A percentile compares a stretch with the other conserved stretches of the same genome.
phyloP scores from a whole-genome alignment of 1,284 basidiomycete genomes.

The Waitea zeae region DNA sequence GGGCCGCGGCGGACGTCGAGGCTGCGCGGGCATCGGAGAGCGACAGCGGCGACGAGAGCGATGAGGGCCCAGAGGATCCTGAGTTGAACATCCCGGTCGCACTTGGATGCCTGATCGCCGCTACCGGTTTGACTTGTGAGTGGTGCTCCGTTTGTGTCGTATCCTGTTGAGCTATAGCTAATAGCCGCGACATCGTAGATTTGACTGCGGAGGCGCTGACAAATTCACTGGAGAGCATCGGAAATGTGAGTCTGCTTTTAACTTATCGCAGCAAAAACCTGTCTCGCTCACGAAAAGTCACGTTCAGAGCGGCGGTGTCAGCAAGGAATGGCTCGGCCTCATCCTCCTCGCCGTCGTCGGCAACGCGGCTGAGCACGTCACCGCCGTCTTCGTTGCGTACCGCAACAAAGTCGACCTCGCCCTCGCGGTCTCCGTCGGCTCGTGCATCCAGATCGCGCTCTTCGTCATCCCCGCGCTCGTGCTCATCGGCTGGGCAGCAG shows the following conservation, averaged over 20 bases:
- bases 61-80: conserved; percentile 17
- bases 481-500: conserved; percentile 27
- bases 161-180: no score
- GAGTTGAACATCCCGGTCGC: conserved; percentile 26
- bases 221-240: conserved; percentile 27
- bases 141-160: no score
- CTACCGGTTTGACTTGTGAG: conserved; percentile 28
- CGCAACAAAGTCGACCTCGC: conserved; percentile 36
- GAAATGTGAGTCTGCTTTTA: no score
- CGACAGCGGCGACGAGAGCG: no score
- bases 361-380: conserved; percentile 51
- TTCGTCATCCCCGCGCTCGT: conserved; percentile 48
- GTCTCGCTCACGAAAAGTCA: conserved; percentile 61
- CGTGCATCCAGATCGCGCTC: conserved; percentile 50
- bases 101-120: conserved; percentile 17
- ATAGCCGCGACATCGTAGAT: no score
- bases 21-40: conserved; percentile 1
- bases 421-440: conserved; percentile 46
- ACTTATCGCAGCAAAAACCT: no score
- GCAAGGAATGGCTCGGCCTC: conserved; percentile 43
- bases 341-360: conserved; percentile 53
- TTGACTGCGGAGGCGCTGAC: conserved; percentile 48
- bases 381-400: conserved; percentile 45
- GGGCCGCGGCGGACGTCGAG: no score
- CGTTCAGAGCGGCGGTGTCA: conserved; percentile 23